Conservation (phyloP, 1,284 basidiomycete species). For the Sphaerobolus stellatus region DNA sequence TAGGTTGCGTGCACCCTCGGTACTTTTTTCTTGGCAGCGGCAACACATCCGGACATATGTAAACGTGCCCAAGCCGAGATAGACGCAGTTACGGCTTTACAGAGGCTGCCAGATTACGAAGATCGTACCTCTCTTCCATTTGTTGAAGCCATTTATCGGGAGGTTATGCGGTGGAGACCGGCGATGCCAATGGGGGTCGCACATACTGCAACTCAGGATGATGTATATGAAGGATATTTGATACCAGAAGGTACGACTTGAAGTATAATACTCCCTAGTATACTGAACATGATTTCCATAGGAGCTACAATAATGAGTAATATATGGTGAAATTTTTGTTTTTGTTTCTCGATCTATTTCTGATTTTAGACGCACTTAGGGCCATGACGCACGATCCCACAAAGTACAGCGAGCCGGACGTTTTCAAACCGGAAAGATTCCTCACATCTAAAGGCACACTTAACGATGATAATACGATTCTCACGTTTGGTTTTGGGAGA, state of each 20-base stretch:
- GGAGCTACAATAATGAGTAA: slow-evolving; percentile 1
- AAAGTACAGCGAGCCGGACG: slow-evolving; percentile 18
- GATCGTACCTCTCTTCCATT: slow-evolving; percentile 27
- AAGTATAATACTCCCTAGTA: slow-evolving; percentile 39
- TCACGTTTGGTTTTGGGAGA: slow-evolving; percentile 2
- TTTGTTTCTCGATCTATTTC: neutral
- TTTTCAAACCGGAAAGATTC: slow-evolving; percentile 32
- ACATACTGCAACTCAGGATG: neutral
- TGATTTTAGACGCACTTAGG: neutral
- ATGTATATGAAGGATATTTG: neutral
- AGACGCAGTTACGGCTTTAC: slow-evolving; percentile 23
- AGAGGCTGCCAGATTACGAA: slow-evolving; percentile 27
- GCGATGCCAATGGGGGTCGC: slow-evolving; percentile 1
- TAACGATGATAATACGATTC: slow-evolving; percentile 7
- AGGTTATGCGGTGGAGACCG: slow-evolving; percentile 16
- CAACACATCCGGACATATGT: neutral
- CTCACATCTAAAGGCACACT: neutral
- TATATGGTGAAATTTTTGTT: slow-evolving; percentile 1
- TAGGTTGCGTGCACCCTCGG: slow-evolving; percentile 16
- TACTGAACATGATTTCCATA: slow-evolving; percentile 40
- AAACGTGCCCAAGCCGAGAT: slow-evolving; percentile 27
- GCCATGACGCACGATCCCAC: neutral
- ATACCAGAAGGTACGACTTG: slow-evolving; percentile 17
- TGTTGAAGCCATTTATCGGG: slow-evolving; percentile 19
- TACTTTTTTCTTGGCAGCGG: neutral